phyloP scores from a whole-genome alignment of 2,329 filamentous ascomycete genomes.

The Truncatella angustata region DNA sequence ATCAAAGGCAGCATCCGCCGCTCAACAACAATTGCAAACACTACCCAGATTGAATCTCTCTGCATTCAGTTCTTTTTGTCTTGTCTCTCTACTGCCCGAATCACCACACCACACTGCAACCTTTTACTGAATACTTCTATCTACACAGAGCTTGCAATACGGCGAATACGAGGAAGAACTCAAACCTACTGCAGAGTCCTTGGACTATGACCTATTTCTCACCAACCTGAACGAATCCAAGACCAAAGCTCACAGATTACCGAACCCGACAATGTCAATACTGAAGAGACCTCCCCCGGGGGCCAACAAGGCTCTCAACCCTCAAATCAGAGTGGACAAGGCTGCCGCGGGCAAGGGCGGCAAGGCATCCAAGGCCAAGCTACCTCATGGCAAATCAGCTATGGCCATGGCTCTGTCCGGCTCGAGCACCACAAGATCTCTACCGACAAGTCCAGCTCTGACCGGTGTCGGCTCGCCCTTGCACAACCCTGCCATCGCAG shows the following conservation, averaged over 20 bases:
- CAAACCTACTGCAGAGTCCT: conserved; percentile 40
- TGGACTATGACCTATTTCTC: conserved; percentile 56
- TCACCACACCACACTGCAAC: not conserved
- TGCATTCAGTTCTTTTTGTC: not conserved
- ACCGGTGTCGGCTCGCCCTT: conserved; percentile 57
- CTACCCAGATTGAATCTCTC: not conserved
- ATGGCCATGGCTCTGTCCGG: conserved; percentile 43
- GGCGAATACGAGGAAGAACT: conserved; percentile 50
- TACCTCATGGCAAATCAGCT: conserved; percentile 31
- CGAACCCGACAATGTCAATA: conserved; percentile 49
- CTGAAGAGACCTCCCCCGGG: conserved; percentile 37
- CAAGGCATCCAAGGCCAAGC: conserved; percentile 22
- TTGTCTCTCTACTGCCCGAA: not conserved
- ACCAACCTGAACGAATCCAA: conserved; percentile 49
- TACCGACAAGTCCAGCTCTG: conserved; percentile 55
- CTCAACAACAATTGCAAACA: too few species aligned
- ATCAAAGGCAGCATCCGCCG: not conserved
- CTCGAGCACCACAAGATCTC: conserved; percentile 36
- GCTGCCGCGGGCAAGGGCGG: conserved; percentile 23
- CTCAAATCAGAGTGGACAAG: conserved; percentile 19
- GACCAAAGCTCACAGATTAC: conserved; percentile 45
- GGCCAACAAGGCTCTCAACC: conserved; percentile 12
- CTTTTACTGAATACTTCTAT: not conserved
- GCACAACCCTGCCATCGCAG: conserved; percentile 48
- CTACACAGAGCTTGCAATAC: conserved; percentile 50